phyloP scores from a whole-genome alignment of 805 yeast genomes.

The Candida pseudofarinosa region DNA sequence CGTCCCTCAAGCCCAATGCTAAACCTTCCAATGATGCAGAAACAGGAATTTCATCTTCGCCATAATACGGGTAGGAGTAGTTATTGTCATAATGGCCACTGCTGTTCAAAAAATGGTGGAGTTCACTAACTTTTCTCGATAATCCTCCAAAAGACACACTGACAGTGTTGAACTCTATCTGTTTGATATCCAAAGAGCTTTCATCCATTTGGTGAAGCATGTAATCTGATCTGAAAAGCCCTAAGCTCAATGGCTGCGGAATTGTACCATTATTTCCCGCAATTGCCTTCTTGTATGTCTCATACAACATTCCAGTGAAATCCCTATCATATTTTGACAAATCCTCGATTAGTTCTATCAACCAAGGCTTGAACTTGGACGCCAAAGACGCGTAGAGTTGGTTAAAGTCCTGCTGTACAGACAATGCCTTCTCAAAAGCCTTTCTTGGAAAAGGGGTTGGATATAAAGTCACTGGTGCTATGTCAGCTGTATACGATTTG shows the following conservation, averaged over 20 bases:
- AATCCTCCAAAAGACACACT: slow-evolving; percentile 94
- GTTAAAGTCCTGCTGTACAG: slow-evolving; percentile 67
- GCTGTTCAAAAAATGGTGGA: slow-evolving; percentile 65
- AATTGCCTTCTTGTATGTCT: slow-evolving; percentile 49
- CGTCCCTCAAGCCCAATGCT: slow-evolving; percentile 68
- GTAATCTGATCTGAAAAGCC: slow-evolving; percentile 88
- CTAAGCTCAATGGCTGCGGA: slow-evolving; percentile 67
- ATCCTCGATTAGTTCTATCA: slow-evolving; percentile 49
- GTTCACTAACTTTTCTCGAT: slow-evolving; percentile 70
- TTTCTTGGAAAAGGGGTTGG: slow-evolving; percentile 83
- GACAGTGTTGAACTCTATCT: slow-evolving; percentile 94
- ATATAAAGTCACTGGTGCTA: slow-evolving; percentile 84
- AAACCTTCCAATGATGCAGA: slow-evolving; percentile 62
- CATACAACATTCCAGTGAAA: slow-evolving; percentile 79
- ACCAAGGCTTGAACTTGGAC: slow-evolving; percentile 53
- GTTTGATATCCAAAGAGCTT: slow-evolving; percentile 53
- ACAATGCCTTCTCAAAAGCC: slow-evolving; percentile 63
- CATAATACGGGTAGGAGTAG: slow-evolving; percentile 39
- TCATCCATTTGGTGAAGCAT: slow-evolving; percentile 43
- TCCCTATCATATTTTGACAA: slow-evolving; percentile 60
- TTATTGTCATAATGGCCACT: slow-evolving; percentile 51
- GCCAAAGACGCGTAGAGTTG: slow-evolving; percentile 70
- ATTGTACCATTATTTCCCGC: slow-evolving; percentile 40
- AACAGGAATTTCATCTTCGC: slow-evolving; percentile 52
- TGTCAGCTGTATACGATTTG: slow-evolving; percentile 39